A percentile compares a stretch with the other conserved stretches of the same genome.
phyloP scores from a whole-genome alignment of 2,329 filamentous ascomycete species.

The Phialophora verrucosa region DNA sequence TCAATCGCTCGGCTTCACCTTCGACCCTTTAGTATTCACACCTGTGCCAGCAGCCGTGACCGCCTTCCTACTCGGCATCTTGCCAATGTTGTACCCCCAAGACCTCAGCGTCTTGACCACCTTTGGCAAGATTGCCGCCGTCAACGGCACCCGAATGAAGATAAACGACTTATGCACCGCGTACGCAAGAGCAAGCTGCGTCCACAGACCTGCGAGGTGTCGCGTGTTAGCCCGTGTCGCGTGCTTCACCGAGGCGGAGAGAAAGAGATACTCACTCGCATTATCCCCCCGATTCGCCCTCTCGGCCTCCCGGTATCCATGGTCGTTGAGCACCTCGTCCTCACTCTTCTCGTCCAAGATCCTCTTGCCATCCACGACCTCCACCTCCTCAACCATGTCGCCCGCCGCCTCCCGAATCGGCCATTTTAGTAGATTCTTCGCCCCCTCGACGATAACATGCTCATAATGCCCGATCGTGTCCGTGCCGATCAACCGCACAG shows the following conservation, averaged over 20 bases:
- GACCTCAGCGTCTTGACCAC: conserved; percentile 85
- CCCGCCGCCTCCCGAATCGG: conserved; percentile 23
- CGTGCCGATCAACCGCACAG: conserved; percentile 80
- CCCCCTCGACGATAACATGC: conserved; percentile 49
- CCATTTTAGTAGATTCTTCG: conserved; percentile 45
- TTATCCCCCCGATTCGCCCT: conserved; percentile 64
- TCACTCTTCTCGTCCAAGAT: conserved; percentile 36
- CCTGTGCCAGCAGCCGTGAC: conserved; percentile 40
- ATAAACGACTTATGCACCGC: conserved; percentile 98
- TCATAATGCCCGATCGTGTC: conserved; percentile 75
- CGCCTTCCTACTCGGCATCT: conserved; percentile 52
- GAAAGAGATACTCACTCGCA: conserved; percentile 69
- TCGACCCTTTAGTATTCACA: conserved; percentile 38
- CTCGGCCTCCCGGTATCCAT: conserved; percentile 68
- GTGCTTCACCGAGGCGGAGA: not conserved
- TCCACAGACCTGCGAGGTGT: conserved; percentile 67
- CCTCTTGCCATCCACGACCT: conserved; percentile 39
- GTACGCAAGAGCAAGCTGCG: conserved; percentile 90
- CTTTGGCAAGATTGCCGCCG: conserved; percentile 88
- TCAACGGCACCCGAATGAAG: conserved; percentile 90
- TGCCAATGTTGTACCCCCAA: conserved; percentile 96
- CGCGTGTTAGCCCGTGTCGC: not conserved
- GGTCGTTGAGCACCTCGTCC: conserved; percentile 41
- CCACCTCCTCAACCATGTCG: conserved; percentile 51
- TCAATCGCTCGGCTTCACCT: conserved; percentile 40